Conservation (phyloP, 257 asterid species). For the Paulownia fortunei region DNA sequence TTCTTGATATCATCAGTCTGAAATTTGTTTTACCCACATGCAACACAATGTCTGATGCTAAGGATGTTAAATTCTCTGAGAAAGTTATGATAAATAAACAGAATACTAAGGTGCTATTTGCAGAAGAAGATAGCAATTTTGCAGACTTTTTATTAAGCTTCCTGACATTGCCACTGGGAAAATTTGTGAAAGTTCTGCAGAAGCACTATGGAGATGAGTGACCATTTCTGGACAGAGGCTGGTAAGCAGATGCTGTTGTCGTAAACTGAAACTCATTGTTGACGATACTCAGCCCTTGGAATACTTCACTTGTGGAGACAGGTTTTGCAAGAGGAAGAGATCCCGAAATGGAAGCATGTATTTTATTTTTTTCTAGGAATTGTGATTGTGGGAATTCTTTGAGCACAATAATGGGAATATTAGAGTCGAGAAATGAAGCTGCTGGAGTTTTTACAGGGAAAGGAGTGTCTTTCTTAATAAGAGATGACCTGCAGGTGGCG, state of each 20-base stretch:
- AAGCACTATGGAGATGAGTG: not conserved
- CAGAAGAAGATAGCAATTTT: constrained; percentile 5
- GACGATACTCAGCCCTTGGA: no score
- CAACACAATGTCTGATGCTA: not conserved
- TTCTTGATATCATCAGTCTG: no score
- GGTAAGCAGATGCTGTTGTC: not conserved
- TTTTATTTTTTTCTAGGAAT: no score
- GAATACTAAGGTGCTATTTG: constrained; percentile 24
- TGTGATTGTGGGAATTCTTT: not conserved
- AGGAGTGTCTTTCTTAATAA: not conserved
- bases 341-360: not conserved
- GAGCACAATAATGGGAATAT: not conserved
- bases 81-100: constrained; percentile 20
- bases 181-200: not conserved
- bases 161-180: constrained; percentile 21
- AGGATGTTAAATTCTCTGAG: not conserved
- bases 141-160: constrained; percentile 18
- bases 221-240: not conserved
- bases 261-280: not conserved
- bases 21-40: no score
- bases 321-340: not conserved
- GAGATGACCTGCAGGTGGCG: not conserved
- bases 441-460: not conserved
- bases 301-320: not conserved
- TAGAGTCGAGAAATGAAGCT: not conserved